Evolutionary conservation across 202 grass and related monocot species (phyloP).

Genomic region (Saccharum hybrid): DNA sequence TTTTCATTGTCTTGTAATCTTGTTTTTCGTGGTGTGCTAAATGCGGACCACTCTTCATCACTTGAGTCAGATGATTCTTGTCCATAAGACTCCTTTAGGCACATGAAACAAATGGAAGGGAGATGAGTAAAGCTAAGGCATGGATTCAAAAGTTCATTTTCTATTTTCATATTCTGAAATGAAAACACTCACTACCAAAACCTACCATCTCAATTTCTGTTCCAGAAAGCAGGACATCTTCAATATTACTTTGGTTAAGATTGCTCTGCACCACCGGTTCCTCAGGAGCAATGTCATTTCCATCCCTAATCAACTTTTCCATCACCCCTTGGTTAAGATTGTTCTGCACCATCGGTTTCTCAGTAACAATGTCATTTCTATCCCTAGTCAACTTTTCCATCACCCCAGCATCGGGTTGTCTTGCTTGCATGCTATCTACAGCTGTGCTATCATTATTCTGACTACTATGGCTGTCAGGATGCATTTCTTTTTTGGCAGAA

Average conservation of each 20-base stretch:
- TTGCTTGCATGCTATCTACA: slow-evolving; percentile 34
- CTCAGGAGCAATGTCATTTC: slow-evolving; percentile 31
- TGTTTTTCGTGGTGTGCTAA: slow-evolving; percentile 46
- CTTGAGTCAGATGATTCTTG: slow-evolving; percentile 55
- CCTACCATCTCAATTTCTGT: slow-evolving; percentile 32
- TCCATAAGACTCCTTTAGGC: slow-evolving; percentile 54
- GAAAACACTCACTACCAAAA: not conserved
- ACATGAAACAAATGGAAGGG: not conserved
- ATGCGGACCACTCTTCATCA: slow-evolving; percentile 65
- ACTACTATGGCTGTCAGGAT: slow-evolving; percentile 35
- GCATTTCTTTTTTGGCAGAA: slow-evolving; percentile 52
- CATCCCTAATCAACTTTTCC: slow-evolving; percentile 34
- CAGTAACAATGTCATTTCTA: slow-evolving; percentile 35
- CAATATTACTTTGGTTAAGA: slow-evolving; percentile 32
- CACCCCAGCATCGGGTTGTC: slow-evolving; percentile 19
- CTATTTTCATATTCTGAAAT: not conserved
- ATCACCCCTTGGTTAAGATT: slow-evolving; percentile 27
- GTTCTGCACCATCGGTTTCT: slow-evolving; percentile 30
- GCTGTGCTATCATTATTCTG: slow-evolving; percentile 41
- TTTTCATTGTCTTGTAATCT: slow-evolving; percentile 24
- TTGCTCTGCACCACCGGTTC: slow-evolving; percentile 23
- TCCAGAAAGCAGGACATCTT: slow-evolving; percentile 21
- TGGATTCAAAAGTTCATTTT: not conserved
- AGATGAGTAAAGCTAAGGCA: slow-evolving; percentile 8
- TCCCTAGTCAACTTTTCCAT: slow-evolving; percentile 31